Percentiles rank a stretch among this genome's conserved stretches.
phyloP scores from a whole-genome alignment of 2,329 filamentous ascomycete genomes.

The Penicillium brasilianum region DNA sequence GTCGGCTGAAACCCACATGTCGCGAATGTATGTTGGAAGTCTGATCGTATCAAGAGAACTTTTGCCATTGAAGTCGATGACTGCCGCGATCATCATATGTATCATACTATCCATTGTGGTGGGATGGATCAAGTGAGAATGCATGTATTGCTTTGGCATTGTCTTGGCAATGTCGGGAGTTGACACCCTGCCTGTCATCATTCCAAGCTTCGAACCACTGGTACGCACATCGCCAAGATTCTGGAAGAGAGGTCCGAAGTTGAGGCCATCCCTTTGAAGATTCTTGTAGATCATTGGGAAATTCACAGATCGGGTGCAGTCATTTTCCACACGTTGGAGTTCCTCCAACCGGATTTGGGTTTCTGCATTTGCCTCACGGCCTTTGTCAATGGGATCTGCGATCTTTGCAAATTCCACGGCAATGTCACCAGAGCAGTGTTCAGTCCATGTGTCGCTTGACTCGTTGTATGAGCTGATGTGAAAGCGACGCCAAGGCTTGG shows the following conservation, averaged over 20 bases:
- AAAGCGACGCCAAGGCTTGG: slow-evolving; percentile 37
- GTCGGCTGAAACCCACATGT: slow-evolving; percentile 40
- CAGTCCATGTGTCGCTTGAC: slow-evolving; percentile 38
- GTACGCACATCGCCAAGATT: slow-evolving; percentile 34
- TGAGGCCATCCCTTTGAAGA: slow-evolving; percentile 35
- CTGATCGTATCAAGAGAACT: slow-evolving; percentile 30
- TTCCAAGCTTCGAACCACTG: slow-evolving; percentile 24
- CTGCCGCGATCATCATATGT: slow-evolving; percentile 35
- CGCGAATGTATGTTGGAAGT: slow-evolving; percentile 39
- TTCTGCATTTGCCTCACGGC: slow-evolving; percentile 24
- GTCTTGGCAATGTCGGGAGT: slow-evolving; percentile 36
- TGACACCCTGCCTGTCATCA: slow-evolving; percentile 31
- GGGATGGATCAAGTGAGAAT: slow-evolving; percentile 44
- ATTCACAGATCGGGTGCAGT: slow-evolving; percentile 31
- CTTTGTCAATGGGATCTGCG: slow-evolving; percentile 13
- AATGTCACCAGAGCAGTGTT: slow-evolving; percentile 43
- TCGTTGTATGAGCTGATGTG: slow-evolving; percentile 38
- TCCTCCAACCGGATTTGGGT: slow-evolving; percentile 17
- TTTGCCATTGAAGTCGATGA: slow-evolving; percentile 32
- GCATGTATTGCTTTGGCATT: slow-evolving; percentile 43
- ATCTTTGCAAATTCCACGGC: slow-evolving; percentile 24
- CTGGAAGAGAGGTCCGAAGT: slow-evolving; percentile 39
- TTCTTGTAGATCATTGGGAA: slow-evolving; percentile 33
- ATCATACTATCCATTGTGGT: slow-evolving; percentile 44
- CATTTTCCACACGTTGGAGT: slow-evolving; percentile 18